Base-by-base conservation (phyloP, 2,329 filamentous ascomycete species). In the Hyphodiscus sp. region DNA sequence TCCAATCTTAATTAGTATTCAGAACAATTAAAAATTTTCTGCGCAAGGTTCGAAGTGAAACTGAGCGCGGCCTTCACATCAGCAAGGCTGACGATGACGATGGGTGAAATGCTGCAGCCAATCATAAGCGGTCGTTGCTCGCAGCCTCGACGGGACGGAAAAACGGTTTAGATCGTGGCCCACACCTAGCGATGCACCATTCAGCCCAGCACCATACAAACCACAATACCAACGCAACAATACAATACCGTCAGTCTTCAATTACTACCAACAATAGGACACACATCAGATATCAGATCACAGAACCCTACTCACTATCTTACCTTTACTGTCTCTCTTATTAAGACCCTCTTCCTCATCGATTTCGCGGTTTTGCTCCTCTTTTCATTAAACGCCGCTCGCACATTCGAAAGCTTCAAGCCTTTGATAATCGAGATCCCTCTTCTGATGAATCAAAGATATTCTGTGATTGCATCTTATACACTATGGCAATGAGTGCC, bases 401-500 rank as follows among this genome's bases (percentile, higher is more conserved):
- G 33, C 5, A 38, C 33, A n/a, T n/a, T 38, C 33, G 29, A 38
- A 38, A 3, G 23, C 23, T 26, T 26, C 23, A 26, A 38, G 4
- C 5, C 33, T 13, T 2, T 10, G 5, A 15, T 38, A 15, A 6
- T 13, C 33, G 33, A 13, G 33, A 6, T 13, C 5, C 16, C 4
- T 38, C 33, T 15, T 13, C 4, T 2, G 11, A 13, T 38, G 5
- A 38, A 38, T 20, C 43, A 20, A 20, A 45, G 11, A 20, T 20
- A 45, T 20, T 45, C 43, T 38, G 33, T 10, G 33, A 38, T 13
- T 38, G 13, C 26, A 18, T 43, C 45, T 20, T 38, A 18, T 51
- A 44, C 10, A 49, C 42, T 2, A 63, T 65, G 60, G 60, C 61
- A 18, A 62, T 62, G 58, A 68, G 63, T 61, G 60, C 60, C 26